These are phyloP conservation scores for Pythium periplocum DNA, from an alignment of 352 stramenopile genomes.

Conservation along the genomic window DNA sequence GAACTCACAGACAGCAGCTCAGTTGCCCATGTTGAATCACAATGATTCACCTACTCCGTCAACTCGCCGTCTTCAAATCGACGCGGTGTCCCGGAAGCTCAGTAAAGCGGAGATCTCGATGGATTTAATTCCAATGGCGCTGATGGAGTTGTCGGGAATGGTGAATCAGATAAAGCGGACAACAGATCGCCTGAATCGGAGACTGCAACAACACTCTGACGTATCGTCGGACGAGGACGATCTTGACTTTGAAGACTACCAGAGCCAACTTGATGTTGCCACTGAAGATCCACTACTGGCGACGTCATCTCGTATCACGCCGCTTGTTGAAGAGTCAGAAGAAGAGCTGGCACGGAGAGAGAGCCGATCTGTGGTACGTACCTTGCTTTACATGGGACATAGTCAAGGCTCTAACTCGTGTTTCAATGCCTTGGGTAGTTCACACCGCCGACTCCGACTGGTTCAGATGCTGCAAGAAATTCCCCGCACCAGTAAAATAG, in stretches of 20 bases:
- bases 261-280: conserved; percentile 18
- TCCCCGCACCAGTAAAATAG: no score
- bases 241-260: conserved; percentile 33
- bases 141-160: conserved; percentile 66
- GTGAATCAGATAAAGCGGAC: conserved; percentile 69
- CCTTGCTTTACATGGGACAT: no score
- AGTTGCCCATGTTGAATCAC: neutral
- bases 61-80: conserved; percentile 19
- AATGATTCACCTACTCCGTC: neutral
- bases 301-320: conserved; percentile 19
- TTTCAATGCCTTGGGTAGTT: neutral
- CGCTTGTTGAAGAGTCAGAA: conserved; percentile 53
- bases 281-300: conserved; percentile 9
- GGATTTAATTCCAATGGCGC: conserved; percentile 45
- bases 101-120: conserved; percentile 45
- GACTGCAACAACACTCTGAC: conserved; percentile 25
- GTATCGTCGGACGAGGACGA: conserved; percentile 43
- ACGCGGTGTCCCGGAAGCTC: conserved; percentile 47
- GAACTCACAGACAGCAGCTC: no score
- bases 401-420: no score
- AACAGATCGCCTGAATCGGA: conserved; percentile 46
- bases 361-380: conserved; percentile 25
- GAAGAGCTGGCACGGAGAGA: conserved; percentile 57
- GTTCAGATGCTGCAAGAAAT: neutral
- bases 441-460: neutral